Conservation (phyloP, 2,329 filamentous ascomycete genomes). For the Fusarium mundagurra region DNA sequence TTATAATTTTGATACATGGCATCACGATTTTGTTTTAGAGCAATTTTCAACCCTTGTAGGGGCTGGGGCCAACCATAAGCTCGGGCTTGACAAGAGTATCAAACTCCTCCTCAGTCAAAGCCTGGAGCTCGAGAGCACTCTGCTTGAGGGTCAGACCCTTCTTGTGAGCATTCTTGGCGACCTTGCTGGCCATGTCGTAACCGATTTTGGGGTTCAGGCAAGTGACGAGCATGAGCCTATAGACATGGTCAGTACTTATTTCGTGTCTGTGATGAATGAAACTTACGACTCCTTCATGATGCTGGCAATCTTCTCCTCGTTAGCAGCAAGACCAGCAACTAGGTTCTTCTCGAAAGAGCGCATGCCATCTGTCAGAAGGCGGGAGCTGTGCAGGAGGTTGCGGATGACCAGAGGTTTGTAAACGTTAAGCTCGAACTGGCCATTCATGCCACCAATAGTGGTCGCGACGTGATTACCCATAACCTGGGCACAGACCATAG, state of each 20-base stretch:
- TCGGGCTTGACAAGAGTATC: constrained; percentile 90
- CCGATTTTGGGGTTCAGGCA: constrained; percentile 98
- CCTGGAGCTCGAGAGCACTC: constrained; percentile 92
- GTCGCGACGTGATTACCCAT: constrained; percentile 96
- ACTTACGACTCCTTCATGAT: constrained; percentile 94
- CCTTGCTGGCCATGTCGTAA: constrained; percentile 96
- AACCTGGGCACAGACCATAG: constrained; percentile 97
- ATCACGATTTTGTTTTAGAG: not conserved
- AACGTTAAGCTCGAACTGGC: constrained; percentile 98
- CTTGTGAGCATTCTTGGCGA: constrained; percentile 98
- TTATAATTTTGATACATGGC: constrained; percentile 15
- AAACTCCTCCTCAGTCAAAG: constrained; percentile 87
- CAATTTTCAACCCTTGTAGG: constrained; percentile 58
- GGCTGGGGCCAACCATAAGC: constrained; percentile 89
- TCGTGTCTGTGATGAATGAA: constrained; percentile 1
- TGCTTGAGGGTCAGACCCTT: constrained; percentile 95
- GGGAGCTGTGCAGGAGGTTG: constrained; percentile 91
- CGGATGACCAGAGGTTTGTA: constrained; percentile 98
- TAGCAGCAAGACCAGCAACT: constrained; percentile 86
- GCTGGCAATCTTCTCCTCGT: constrained; percentile 89
- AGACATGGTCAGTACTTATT: constrained; percentile 18
- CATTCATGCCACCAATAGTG: constrained; percentile 95
- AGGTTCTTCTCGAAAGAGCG: constrained; percentile 94
- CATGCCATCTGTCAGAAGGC: constrained; percentile 92
- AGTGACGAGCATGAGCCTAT: constrained; percentile 94